These are phyloP conservation scores for Priceomyces fermenticarens DNA, from an alignment of 805 yeast genomes.

Conservation along the genomic window DNA sequence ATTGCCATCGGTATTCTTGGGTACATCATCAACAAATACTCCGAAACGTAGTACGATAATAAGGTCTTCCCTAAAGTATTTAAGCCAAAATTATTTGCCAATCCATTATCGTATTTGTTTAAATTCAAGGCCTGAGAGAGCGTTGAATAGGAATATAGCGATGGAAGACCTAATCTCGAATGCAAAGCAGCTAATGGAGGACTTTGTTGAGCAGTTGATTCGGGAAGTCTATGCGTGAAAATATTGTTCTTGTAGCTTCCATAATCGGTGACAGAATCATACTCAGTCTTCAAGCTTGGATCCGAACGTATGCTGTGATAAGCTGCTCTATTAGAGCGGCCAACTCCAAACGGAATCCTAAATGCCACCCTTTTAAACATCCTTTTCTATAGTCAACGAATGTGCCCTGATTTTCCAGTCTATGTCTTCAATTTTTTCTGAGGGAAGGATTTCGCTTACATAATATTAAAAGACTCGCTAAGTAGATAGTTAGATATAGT, in stretches of 20 bases:
- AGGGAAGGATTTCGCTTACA: no score
- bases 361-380: slow-evolving; percentile 10
- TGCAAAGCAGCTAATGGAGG: slow-evolving; percentile 80
- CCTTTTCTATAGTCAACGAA: neutral
- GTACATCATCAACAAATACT: slow-evolving; percentile 67
- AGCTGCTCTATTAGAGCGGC: neutral
- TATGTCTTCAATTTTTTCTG: slow-evolving; percentile 3
- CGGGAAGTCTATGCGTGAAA: slow-evolving; percentile 45
- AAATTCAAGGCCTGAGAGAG: slow-evolving; percentile 81
- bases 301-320: slow-evolving; percentile 23
- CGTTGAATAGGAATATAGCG: slow-evolving; percentile 54
- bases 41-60: slow-evolving; percentile 71
- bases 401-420: neutral
- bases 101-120: slow-evolving; percentile 36
- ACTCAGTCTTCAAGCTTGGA: slow-evolving; percentile 25
- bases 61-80: slow-evolving; percentile 79
- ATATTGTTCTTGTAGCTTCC: slow-evolving; percentile 39
- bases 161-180: slow-evolving; percentile 66
- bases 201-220: slow-evolving; percentile 49
- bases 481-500: no score
- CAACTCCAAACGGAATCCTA: neutral
- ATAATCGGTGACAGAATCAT: slow-evolving; percentile 33
- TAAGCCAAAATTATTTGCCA: slow-evolving; percentile 74
- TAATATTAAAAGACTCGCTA: no score
- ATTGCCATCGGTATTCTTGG: slow-evolving; percentile 89